Conservation (phyloP, 441 rosid genomes). For the Erysimum pusillum region DNA sequence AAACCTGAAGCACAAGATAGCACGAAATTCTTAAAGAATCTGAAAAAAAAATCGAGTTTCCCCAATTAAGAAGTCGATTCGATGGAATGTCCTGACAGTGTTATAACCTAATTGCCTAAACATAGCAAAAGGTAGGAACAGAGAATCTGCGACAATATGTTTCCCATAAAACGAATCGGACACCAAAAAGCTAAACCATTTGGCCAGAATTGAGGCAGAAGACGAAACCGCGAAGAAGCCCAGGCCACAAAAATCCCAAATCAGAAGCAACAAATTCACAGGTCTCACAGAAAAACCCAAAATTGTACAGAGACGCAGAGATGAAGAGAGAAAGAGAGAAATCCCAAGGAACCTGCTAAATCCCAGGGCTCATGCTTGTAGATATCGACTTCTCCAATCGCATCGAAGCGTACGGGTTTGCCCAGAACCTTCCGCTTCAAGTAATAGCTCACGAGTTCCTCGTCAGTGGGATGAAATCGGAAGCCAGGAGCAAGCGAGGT, state of each 20-base stretch:
- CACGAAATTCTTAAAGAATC: constrained; percentile 3
- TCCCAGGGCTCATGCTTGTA: constrained; percentile 94
- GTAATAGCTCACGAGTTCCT: constrained; percentile 83
- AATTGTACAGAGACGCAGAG: not conserved
- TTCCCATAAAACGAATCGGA: constrained; percentile 1
- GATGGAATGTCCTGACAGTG: not conserved
- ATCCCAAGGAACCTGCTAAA: constrained; percentile 59
- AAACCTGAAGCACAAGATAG: not conserved
- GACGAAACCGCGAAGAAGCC: not conserved
- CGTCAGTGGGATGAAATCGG: constrained; percentile 90
- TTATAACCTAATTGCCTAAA: constrained; percentile 15
- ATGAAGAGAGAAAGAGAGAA: constrained; percentile 1
- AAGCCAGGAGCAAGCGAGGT: constrained; percentile 90
- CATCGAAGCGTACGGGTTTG: constrained; percentile 75
- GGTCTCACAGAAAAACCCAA: constrained; percentile 3
- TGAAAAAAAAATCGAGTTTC: not conserved
- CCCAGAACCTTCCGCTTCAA: constrained; percentile 78
- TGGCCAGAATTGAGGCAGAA: constrained; percentile 9
- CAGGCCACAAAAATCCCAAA: constrained; percentile 29
- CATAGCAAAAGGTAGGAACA: constrained; percentile 22
- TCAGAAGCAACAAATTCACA: constrained; percentile 16
- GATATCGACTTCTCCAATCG: constrained; percentile 83
- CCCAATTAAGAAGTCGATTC: not conserved
- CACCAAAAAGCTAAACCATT: not conserved
- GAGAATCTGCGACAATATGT: constrained; percentile 2